Base-by-base conservation (phyloP, 106 monocot species). In the Agapanthus africanus region DNA sequence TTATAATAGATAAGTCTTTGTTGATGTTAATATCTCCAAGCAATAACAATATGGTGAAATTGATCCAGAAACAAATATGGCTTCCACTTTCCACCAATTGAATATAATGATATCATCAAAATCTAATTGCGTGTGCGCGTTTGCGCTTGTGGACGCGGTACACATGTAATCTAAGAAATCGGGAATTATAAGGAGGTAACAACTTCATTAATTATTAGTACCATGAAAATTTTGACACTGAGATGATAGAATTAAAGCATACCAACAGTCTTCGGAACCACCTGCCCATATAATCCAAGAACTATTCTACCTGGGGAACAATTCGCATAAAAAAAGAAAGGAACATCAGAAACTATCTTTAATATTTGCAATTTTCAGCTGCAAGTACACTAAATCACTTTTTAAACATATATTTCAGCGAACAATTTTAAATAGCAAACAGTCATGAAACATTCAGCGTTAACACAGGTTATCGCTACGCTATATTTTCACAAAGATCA, bases 201-300 rank as follows among this genome's bases (percentile, higher is more conserved):
- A 27, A 30, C 28, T 28, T 28, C 15, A 40, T 34, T 61, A 34
- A 30, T 51, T 25, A 44, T 63, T 33, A 49, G 33, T 34, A 37
- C 31, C 28, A 54, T 41, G 7, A 63, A 50, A 30, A 54, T 15
- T 2, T 69, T 42, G 39, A 31, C 31, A 66, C 15, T 54, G 15
- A 33, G 71, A 31, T 42, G 39, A 19, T 50, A 68, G 26, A 16
- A 54, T 33, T 49, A 62, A 9, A 72, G 34, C 78, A 59, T 84
- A 95, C 95, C 88, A 40, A 78, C 91, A 25, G 92, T 97, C 80
- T 89, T 91, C 21, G 95, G 97, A 63, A 97, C 97, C 66, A 82
- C 80, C 10, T 87, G 61, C 26, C 97, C 97, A 59, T 92, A 89
- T 44, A 97, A 81, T 42, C 97, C 97, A 81, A 97, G 74, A 47